A percentile compares a stretch with the other conserved stretches of the same genome.
Evolutionary conservation across 2,329 filamentous ascomycete genomes (phyloP).

Genomic region (Zasmidium citrigriseum): DNA sequence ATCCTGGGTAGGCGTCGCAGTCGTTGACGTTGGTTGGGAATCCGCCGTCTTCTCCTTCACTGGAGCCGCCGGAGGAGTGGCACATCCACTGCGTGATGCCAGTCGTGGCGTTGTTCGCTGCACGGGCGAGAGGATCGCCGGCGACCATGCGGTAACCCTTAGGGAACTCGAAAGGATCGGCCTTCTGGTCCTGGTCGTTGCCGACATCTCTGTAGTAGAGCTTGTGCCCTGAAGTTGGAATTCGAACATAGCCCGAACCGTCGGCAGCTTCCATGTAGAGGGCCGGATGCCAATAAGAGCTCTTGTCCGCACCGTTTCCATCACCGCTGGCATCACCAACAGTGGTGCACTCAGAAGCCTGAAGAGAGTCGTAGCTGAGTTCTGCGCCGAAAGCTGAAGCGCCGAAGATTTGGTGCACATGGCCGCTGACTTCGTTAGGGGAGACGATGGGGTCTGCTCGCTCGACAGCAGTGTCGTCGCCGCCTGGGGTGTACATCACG

Average conservation of each 20-base stretch:
- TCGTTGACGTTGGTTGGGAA: constrained; percentile 66
- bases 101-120: constrained; percentile 56
- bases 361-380: constrained; percentile 62
- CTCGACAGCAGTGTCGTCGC: constrained; percentile 48
- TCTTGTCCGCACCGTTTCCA: constrained; percentile 60
- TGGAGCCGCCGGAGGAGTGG: constrained; percentile 52
- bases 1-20: constrained; percentile 58
- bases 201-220: constrained; percentile 65
- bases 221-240: constrained; percentile 64
- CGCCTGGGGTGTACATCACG: constrained; percentile 29
- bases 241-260: constrained; percentile 61
- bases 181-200: constrained; percentile 55
- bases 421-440: constrained; percentile 59
- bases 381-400: constrained; percentile 65
- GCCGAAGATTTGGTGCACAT: constrained; percentile 71
- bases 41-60: constrained; percentile 48
- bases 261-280: constrained; percentile 68
- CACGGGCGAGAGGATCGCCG: constrained; percentile 61
- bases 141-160: constrained; percentile 69
- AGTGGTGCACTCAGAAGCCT: constrained; percentile 56
- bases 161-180: constrained; percentile 70
- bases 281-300: constrained; percentile 75
- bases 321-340: constrained; percentile 26
- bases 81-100: constrained; percentile 54
- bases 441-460: constrained; percentile 68